phyloP scores from a whole-genome alignment of 192 early-diverging fungal species.

The Allomyces macrogynus region DNA sequence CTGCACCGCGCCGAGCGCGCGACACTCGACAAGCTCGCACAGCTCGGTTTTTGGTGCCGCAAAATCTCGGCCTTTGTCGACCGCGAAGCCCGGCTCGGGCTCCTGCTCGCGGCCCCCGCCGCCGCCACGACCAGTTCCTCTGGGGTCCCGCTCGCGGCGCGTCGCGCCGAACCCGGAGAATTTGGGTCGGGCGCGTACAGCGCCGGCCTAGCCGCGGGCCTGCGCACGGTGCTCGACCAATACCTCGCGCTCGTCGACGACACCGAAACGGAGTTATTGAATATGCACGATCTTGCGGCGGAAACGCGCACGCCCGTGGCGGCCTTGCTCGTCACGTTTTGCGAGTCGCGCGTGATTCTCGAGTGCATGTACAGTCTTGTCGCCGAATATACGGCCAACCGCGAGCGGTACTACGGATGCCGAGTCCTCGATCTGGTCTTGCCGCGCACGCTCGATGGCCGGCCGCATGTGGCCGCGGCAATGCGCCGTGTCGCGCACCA shows the following conservation, averaged over 20 bases:
- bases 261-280: constrained; percentile 7
- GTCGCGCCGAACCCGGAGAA: background rate
- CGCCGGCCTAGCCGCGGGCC: constrained; percentile 24
- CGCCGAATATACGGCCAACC: constrained; percentile 12
- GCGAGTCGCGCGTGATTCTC: constrained; percentile 28
- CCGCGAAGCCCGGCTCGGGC: constrained; percentile 1
- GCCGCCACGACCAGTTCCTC: constrained; percentile 1
- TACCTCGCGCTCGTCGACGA: constrained; percentile 5
- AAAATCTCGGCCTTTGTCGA: constrained; percentile 19
- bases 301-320: constrained; percentile 25
- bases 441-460: constrained; percentile 25
- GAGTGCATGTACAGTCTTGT: constrained; percentile 20
- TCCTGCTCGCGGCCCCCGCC: background rate
- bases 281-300: constrained; percentile 28
- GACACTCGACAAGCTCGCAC: constrained; percentile 31
- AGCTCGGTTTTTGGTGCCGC: constrained; percentile 29
- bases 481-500: constrained; percentile 22
- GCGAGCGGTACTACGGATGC: constrained; percentile 19
- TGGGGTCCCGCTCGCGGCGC: background rate
- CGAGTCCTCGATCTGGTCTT: constrained; percentile 26
- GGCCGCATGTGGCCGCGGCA: constrained; percentile 22
- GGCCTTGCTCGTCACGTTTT: constrained; percentile 15
- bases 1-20: constrained; percentile 42
- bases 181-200: constrained; percentile 18
- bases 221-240: constrained; percentile 1